Base-by-base conservation (phyloP, 257 asterid species). In the Salvia splendens region DNA sequence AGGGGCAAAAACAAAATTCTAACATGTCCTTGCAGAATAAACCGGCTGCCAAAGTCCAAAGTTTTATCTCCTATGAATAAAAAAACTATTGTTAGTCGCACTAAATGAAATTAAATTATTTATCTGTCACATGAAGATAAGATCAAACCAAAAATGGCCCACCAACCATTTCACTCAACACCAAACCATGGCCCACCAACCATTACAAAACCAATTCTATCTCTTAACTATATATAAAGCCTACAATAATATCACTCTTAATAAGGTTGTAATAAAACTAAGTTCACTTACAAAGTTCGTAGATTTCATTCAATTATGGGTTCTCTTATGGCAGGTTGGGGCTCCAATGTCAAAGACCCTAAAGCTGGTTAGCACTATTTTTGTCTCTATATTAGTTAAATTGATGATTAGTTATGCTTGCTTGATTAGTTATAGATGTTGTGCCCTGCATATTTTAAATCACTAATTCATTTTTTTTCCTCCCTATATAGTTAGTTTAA, bases 321-420 rank as follows among this genome's bases (percentile, higher is more conserved):
- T 76, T 92, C 98, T 80, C 96, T 92, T 30, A 87, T 89, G 96
- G 85, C 89, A 12, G 97, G 97, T 71, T 92, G 98, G 98, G 95
- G 73, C 51, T 87, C 95, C 45, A 85, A 51, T 11, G 74, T 32
- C 42, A 10, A 71, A 28, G 86, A 87, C 68, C 87, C 92, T 32
- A 78, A 85, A 52, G 10, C 42, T 63, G 96, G 98, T 92, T 67
- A 61, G 87, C 75, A 0, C 6, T 32, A 11, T 4, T 58, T 40
- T 15, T 0, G 4, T 14, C 5, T 9, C 10, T 24, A 38, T 6
- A 53, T 65, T 4, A 46, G 12, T 46, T 12, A 0, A 4, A 8
- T 50, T 10, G 0, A 10, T 12, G 41, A 36, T 20, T 12, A 12
- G 12, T 32, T 38, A 11, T 36, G 5, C 10, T 9, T 14, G 41